phyloP scores from a whole-genome alignment of 306 rosid species.

The Potentilla sterilis region DNA sequence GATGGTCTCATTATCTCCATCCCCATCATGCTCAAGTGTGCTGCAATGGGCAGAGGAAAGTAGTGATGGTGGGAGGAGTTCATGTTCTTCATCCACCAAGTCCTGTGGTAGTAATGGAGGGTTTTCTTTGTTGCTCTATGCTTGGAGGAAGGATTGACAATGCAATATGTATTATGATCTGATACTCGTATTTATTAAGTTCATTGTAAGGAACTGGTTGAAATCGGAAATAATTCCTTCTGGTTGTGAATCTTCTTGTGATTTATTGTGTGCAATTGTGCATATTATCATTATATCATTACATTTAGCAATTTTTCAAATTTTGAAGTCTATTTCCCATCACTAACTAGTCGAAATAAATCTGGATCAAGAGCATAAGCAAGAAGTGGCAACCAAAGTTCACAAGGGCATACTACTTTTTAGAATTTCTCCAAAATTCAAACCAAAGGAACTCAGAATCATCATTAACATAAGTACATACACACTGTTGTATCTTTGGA shows the following conservation, averaged over 20 bases:
- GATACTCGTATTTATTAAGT: neutral
- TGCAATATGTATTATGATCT: slow-evolving; percentile 7
- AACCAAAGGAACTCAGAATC: neutral
- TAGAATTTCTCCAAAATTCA: neutral
- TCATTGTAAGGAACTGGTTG: neutral
- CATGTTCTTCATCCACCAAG: slow-evolving; percentile 67
- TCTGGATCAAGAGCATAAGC: neutral
- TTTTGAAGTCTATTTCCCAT: neutral
- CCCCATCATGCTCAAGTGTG: slow-evolving; percentile 52
- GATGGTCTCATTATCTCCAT: slow-evolving; percentile 21
- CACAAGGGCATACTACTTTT: neutral
- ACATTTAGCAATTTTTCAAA: neutral
- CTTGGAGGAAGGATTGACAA: slow-evolving; percentile 62
- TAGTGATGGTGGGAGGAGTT: slow-evolving; percentile 76
- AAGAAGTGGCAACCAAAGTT: neutral
- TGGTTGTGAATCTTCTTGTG: slow-evolving; percentile 5
- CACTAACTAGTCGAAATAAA: neutral
- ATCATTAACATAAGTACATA: neutral
- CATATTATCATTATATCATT: neutral
- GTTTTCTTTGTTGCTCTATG: slow-evolving; percentile 69
- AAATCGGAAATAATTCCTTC: neutral
- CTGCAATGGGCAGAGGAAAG: slow-evolving; percentile 88
- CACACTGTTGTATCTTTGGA: slow-evolving; percentile 12
- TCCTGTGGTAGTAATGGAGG: slow-evolving; percentile 62
- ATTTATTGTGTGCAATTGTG: neutral